phyloP scores from a whole-genome alignment of 805 yeast species.

The Osmozyma mogii region DNA sequence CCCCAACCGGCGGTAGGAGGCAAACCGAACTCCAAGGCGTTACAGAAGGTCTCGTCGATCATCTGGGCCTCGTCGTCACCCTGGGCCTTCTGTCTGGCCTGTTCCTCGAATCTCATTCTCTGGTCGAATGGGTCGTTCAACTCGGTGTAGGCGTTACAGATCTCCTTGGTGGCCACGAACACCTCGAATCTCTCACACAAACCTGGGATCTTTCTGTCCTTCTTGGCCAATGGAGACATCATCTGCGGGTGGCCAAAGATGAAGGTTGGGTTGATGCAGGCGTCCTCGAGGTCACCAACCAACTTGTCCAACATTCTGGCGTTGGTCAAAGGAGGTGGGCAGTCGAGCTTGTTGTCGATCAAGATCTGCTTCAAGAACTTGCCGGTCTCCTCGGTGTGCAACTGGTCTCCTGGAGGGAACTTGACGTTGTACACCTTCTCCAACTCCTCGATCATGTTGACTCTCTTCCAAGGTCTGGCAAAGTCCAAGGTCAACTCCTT shows the following conservation, averaged over 20 bases:
- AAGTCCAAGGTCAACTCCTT: slow-evolving; percentile 75
- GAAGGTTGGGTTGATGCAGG: slow-evolving; percentile 93
- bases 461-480: slow-evolving; percentile 96
- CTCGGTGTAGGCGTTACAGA: slow-evolving; percentile 97
- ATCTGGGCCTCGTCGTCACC: slow-evolving; percentile 99
- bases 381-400: slow-evolving; percentile 91
- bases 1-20: slow-evolving; percentile 99
- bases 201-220: slow-evolving; percentile 87
- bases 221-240: slow-evolving; percentile 99
- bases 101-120: slow-evolving; percentile 96
- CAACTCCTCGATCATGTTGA: slow-evolving; percentile 93
- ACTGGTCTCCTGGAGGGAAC: slow-evolving; percentile 93
- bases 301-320: slow-evolving; percentile 98
- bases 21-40: slow-evolving; percentile 95
- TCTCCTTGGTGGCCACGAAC: slow-evolving; percentile 97
- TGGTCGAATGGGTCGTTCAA: slow-evolving; percentile 98
- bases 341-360: slow-evolving; percentile 73
- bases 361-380: slow-evolving; percentile 77
- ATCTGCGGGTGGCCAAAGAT: slow-evolving; percentile 98
- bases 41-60: slow-evolving; percentile 94
- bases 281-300: slow-evolving; percentile 94
- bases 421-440: slow-evolving; percentile 79
- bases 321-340: slow-evolving; percentile 90
- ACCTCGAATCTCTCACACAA: slow-evolving; percentile 98
- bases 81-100: slow-evolving; percentile 95